Conservation (phyloP, 2,329 filamentous ascomycete species). For the Paracoccidioides lutzii region DNA sequence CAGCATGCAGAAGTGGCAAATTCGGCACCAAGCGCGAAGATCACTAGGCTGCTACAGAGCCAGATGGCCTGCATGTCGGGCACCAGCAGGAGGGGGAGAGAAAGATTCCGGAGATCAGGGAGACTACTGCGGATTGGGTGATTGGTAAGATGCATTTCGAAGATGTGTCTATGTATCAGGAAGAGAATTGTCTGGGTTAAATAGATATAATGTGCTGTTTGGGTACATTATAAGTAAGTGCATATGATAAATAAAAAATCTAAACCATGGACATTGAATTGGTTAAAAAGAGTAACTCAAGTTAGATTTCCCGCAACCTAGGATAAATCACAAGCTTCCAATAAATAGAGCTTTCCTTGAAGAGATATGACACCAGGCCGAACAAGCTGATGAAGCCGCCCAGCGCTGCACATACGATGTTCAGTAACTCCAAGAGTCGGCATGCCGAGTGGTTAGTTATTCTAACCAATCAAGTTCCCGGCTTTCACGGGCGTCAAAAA, state of each 20-base stretch:
- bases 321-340: constrained; percentile 61
- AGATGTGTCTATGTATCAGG: not conserved
- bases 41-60: constrained; percentile 62
- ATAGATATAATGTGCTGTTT: not conserved
- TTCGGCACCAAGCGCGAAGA: constrained; percentile 65
- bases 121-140: constrained; percentile 54
- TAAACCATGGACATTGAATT: not conserved
- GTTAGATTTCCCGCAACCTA: not conserved
- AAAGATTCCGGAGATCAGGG: constrained; percentile 61
- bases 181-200: too few relatives aligned
- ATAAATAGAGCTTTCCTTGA: constrained; percentile 87
- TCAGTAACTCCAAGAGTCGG: constrained; percentile 53
- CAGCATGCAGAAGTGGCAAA: constrained; percentile 60
- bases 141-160: constrained; percentile 3
- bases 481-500: not conserved
- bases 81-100: constrained; percentile 69
- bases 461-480: not conserved
- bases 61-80: constrained; percentile 83
- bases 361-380: constrained; percentile 74
- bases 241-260: not conserved
- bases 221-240: not conserved
- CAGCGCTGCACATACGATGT: constrained; percentile 65
- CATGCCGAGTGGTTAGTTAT: constrained; percentile 30
- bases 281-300: not conserved
- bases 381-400: constrained; percentile 87